Evolutionary conservation across 495 filamentous ascomycete species (phyloP), one percentile per base, ranked within the genome.

Genomic region (Aspergillus olivimuriae): DNA sequence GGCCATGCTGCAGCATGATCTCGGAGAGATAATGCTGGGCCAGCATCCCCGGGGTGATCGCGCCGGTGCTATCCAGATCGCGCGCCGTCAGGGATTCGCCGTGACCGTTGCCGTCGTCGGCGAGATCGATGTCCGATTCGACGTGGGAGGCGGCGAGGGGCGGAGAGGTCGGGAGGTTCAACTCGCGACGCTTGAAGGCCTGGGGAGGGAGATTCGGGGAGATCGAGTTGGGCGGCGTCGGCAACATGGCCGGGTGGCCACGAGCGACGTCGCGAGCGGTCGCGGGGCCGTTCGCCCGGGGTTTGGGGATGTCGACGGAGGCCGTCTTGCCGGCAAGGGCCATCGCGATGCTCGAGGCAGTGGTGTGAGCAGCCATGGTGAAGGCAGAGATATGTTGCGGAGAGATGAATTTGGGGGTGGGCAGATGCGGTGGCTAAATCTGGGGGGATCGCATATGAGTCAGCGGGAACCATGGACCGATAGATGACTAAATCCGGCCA

Each of bases 171-270:
- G 74, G 61, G 34, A 57, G 62, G 28, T 53, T 66, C 32, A 51
- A 57, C 19, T 56, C 55, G 51, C 62, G 66, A 17, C 58, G 56
- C 53, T 79, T 80, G 56, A 86, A 82, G 53, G 78, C 82, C 47
- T 90, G 88, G 34, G 92, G 86, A 52, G 86, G 82, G 39, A 96
- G 78, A 41, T 79, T 82, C 22, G 91, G 92, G 28, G 91, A 96
- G 62, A 96, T 90, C 58, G 92, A 96, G 69, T 94, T 94, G 41
- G 91, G 91, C 56, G 91, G 91, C 66, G 91, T 97, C 39, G 84
- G 90, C 53, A 96, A 81, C 65, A 76, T 71, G 42, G 57, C 58
- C 48, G 75, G 68, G 65, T 75, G 72, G 51, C 69, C 71, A 69
- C 71, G 77, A 62, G 74, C 64, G 66, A 77, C 57, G 53, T 68